Evolutionary conservation across 2,329 filamentous ascomycete genomes (phyloP), one percentile per base, ranked within the genome.

Genomic region (Nemania bipapillata): DNA sequence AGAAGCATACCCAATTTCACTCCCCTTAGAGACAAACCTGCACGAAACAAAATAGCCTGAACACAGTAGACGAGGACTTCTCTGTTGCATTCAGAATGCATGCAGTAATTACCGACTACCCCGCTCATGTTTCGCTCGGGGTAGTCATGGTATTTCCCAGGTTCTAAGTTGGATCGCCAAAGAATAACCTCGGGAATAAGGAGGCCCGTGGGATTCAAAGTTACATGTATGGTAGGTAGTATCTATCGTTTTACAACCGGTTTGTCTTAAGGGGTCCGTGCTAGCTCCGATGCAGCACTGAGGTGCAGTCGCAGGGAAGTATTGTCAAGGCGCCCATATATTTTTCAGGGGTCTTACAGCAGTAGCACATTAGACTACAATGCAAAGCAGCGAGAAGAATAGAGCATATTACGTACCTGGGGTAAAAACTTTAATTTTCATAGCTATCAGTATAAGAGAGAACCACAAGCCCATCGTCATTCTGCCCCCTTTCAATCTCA

Each of bases 1-100:
- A 15, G 24, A 8, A 47, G 17, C 4, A 37, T 12, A 8, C 5
- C 15, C 17, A 1, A 47, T 20, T 11, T 12, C 17, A 53, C 7
- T 22, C 26, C 30, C 26, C n/a, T 3, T 17, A 22, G 28, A 12
- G 11, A 1, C 8, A 50, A 59, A 64, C 30, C 3, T 12, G 24
- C 12, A 24, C 2, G 37, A 5, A 26, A 17, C 20, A 58, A 28
- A 63, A 68, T 66, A 66, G 66, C 53, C 66, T 69, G 57, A 69
- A 68, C n/a, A 32, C 42, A 35, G 15, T 12, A 45, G 28, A 24
- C 15, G 3, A 17, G 17, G 20, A 20, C 1, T 11, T 7, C 20
- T 7, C n/a, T 26, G 9, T 37, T n/a, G 1, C 17, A 1, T 8
- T 37, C 24, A 45, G 8, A 17, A 6, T 7, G 11, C 40, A 30